Evolutionary conservation across 139 green algal genomes (phyloP), one percentile per base, ranked within the genome.

Genomic region (Chlorella sp.): DNA sequence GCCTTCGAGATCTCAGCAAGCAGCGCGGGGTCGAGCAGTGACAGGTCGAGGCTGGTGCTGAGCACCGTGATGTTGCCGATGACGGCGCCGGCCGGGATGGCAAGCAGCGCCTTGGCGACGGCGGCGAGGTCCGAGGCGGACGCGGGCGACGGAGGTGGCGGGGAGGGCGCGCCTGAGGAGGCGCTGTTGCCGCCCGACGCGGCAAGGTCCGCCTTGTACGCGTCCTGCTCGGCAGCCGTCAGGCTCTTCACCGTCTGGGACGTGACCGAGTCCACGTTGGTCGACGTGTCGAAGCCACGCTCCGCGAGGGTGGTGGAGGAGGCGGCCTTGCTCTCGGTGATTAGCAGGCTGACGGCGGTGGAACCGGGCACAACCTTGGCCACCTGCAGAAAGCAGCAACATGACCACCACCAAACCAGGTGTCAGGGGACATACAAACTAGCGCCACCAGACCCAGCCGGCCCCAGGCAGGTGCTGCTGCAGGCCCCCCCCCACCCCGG

Each of bases 1-100:
- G n/a, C n/a, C n/a, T n/a, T n/a, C n/a, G n/a, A n/a, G 60, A 66
- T 66, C n/a, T 34, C 23, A 5, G 27, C 27, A 31, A 66, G 26
- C n/a, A 66, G 26, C 6, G 10, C 27, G 60, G 27, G 26, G 60
- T 34, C 27, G 60, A 66, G 60, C 26, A 10, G 60, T 34, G 14
- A 31, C 5, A 34, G 60, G 23, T 66, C 10, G 23, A 31, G 60
- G 5, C 42, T 66, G 60, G 23, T 66, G 60, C 14, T 61, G 60
- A 66, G 26, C n/a, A 66, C 27, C 60, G 27, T 66, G 60, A 66
- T 66, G 60, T 31, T 66, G 60, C n/a, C 60, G 22, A 66, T 66
- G 60, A 20, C 23, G 49, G 22, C 22, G 49, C 17, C 22, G 60
- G 27, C 23, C 5, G 27, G 26, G 17, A 66, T 20, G 60, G 27